These are phyloP conservation scores for Penicillium antarcticum DNA, from an alignment of 495 filamentous ascomycete genomes.

Conservation along the genomic window DNA sequence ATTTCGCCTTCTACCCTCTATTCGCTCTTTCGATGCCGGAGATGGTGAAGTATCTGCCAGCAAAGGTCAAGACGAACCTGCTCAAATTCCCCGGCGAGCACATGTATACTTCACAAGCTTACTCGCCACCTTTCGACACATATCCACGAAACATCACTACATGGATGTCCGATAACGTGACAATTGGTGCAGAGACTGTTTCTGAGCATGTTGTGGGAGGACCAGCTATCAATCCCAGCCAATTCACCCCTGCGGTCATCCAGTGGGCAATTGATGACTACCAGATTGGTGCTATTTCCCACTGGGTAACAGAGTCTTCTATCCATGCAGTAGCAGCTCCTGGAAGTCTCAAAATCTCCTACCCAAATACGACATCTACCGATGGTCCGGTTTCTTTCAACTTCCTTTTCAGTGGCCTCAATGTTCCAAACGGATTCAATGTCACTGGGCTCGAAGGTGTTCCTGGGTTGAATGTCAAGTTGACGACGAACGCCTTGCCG, in stretches of 20 bases:
- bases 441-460: constrained; percentile 25
- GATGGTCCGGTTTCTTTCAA: constrained; percentile 16
- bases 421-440: constrained; percentile 11
- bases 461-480: constrained; percentile 16
- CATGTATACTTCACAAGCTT: constrained; percentile 28
- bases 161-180: constrained; percentile 36
- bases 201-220: constrained; percentile 37
- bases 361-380: constrained; percentile 25
- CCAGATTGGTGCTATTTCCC: constrained; percentile 19
- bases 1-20: constrained; percentile 37
- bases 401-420: constrained; percentile 18
- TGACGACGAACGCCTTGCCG: constrained; percentile 9
- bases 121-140: constrained; percentile 38
- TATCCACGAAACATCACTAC: constrained; percentile 37
- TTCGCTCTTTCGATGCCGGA: constrained; percentile 30
- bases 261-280: constrained; percentile 33
- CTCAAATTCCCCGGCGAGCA: constrained; percentile 34
- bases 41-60: constrained; percentile 19
- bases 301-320: constrained; percentile 28
- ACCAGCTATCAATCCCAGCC: constrained; percentile 24
- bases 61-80: constrained; percentile 15
- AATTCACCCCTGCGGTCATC: constrained; percentile 38
- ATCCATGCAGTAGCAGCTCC: constrained; percentile 30
- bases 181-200: constrained; percentile 37
- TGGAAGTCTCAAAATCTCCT: constrained; percentile 31